These are phyloP conservation scores for Diophrys sp. DNA, from an alignment of 73 alveolate species.

Conservation along the genomic window DNA sequence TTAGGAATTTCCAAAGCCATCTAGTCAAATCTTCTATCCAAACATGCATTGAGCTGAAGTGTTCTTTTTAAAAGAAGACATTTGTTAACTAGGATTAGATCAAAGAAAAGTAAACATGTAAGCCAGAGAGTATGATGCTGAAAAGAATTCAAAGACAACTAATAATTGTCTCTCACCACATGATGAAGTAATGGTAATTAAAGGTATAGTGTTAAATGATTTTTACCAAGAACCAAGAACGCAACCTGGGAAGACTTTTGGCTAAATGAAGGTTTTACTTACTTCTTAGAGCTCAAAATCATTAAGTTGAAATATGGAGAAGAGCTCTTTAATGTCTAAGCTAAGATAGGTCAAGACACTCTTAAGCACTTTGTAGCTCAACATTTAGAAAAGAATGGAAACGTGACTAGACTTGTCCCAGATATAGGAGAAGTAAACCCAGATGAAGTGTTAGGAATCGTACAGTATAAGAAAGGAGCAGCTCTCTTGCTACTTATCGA, in stretches of 20 bases:
- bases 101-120: no score
- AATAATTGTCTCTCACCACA: no score
- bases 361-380: constrained; percentile 33
- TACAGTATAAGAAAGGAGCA: constrained; percentile 67
- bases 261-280: constrained; percentile 89
- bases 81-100: no score
- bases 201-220: no score
- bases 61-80: no score
- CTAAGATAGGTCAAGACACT: constrained; percentile 46
- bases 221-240: no score
- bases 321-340: constrained; percentile 26
- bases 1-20: no score
- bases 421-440: constrained; percentile 38
- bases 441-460: constrained; percentile 26
- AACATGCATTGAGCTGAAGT: no score
- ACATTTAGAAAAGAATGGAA: constrained; percentile 35
- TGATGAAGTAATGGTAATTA: no score
- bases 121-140: no score
- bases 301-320: constrained; percentile 27
- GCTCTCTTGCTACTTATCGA: constrained; percentile 59
- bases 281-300: constrained; percentile 65
- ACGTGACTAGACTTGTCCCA: constrained; percentile 32
- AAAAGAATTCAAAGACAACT: no score
- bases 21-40: no score
- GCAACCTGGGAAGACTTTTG: constrained; percentile 80